A percentile compares a stretch with the other conserved stretches of the same genome.
These are phyloP conservation scores for Emiliania huxleyi DNA, from an alignment of 78 protist species.

Conservation along the genomic window DNA sequence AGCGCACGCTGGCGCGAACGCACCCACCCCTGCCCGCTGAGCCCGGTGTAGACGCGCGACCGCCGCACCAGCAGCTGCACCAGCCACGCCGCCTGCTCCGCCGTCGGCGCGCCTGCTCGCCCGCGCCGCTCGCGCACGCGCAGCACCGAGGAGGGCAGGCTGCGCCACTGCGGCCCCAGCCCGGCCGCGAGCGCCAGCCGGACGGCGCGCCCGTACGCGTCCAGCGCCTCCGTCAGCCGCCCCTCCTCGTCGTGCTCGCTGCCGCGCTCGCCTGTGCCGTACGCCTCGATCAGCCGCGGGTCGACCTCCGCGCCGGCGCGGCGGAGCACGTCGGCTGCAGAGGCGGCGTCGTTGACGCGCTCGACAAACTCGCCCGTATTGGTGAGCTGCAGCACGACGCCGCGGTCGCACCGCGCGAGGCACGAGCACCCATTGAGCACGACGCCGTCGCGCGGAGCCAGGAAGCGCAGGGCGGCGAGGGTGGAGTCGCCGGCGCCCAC, in stretches of 20 bases:
- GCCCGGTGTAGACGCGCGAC: background rate
- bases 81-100: background rate
- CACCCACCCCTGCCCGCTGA: background rate
- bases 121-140: background rate
- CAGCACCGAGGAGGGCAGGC: background rate
- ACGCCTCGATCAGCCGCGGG: background rate
- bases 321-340: background rate
- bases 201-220: background rate
- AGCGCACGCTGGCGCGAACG: background rate
- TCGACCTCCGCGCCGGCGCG: background rate
- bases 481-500: background rate
- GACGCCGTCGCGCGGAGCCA: background rate
- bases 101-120: too few species aligned
- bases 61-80: background rate
- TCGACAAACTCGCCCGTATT: background rate
- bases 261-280: background rate
- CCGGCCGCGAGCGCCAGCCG: background rate
- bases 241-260: background rate
- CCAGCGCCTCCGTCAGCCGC: background rate
- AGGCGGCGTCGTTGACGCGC: background rate
- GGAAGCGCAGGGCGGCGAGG: background rate
- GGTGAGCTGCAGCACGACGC: background rate
- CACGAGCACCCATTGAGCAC: background rate
- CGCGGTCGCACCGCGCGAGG: background rate
- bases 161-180: background rate